Conservation (phyloP, 1,139 yeast species). For the Meyerozyma smithsonii region DNA sequence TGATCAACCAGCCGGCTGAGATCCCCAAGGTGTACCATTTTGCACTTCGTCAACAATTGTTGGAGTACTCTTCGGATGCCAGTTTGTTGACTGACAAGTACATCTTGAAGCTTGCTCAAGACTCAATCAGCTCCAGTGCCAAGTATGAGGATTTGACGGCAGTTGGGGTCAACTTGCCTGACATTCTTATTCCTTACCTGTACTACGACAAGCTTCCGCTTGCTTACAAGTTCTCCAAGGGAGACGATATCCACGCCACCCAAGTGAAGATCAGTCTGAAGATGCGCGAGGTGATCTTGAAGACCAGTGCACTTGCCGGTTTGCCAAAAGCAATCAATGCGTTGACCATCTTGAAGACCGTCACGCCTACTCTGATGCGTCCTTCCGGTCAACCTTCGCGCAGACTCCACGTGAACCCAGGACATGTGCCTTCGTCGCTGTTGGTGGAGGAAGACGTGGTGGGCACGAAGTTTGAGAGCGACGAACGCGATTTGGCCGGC, state of each 20-base stretch:
- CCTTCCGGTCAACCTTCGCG: constrained; percentile 29
- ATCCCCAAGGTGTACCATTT: constrained; percentile 72
- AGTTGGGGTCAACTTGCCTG: constrained; percentile 44
- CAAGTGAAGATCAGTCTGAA: constrained; percentile 48
- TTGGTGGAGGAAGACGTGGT: constrained; percentile 38
- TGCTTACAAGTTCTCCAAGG: constrained; percentile 27
- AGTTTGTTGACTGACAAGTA: constrained; percentile 27
- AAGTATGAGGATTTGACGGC: constrained; percentile 37
- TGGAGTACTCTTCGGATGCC: constrained; percentile 24
- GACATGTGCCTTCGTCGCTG: constrained; percentile 33
- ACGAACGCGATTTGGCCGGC: constrained; percentile 8
- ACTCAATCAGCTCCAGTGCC: constrained; percentile 35
- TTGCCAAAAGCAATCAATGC: constrained; percentile 83
- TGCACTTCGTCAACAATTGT: constrained; percentile 54
- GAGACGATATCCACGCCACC: constrained; percentile 33
- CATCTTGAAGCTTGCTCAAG: constrained; percentile 33
- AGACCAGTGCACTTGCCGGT: constrained; percentile 75
- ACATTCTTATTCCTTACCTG: constrained; percentile 37
- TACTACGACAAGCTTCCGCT: constrained; percentile 39
- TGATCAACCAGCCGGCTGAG: constrained; percentile 77
- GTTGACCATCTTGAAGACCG: constrained; percentile 57
- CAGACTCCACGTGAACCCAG: constrained; percentile 28
- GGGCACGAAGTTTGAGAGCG: constrained; percentile 32
- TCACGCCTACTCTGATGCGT: constrained; percentile 51
- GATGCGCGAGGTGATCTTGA: constrained; percentile 71